These are phyloP conservation scores for Trametes coccinea DNA, from an alignment of 768 basidiomycete genomes.

Conservation along the genomic window DNA sequence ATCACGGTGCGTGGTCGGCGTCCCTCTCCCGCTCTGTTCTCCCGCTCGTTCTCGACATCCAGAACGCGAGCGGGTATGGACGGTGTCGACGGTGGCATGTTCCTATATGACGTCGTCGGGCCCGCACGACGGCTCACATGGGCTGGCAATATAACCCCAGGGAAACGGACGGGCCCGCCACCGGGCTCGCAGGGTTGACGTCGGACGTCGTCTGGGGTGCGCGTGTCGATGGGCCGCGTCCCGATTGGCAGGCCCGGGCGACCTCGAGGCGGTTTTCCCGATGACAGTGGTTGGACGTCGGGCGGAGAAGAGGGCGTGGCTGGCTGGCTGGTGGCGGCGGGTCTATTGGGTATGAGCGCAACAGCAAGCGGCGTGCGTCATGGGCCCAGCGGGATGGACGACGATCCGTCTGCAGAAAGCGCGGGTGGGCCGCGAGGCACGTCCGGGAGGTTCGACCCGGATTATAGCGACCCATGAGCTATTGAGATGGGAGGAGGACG, in stretches of 20 bases:
- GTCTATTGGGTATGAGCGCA: neutral
- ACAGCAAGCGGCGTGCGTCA: neutral
- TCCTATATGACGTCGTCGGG: constrained; percentile 9
- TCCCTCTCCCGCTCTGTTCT: neutral
- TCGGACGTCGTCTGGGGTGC: neutral
- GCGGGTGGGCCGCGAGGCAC: constrained; percentile 1
- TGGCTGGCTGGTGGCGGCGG: neutral
- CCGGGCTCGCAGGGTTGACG: constrained; percentile 6
- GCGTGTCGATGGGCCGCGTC: neutral
- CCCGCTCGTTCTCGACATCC: neutral
- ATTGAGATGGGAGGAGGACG: neutral
- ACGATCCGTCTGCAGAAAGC: constrained; percentile 5
- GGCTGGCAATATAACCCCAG: constrained; percentile 15
- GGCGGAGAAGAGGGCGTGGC: neutral
- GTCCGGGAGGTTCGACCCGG: neutral
- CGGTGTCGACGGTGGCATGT: neutral
- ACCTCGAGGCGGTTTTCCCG: neutral
- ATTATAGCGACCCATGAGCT: neutral
- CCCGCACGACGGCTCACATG: constrained; percentile 5
- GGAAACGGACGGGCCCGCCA: constrained; percentile 1
- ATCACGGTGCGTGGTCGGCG: neutral
- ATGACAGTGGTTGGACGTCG: neutral
- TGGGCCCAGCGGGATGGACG: neutral
- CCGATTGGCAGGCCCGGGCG: neutral
- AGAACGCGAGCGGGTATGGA: neutral